Base-by-base conservation (phyloP, 2,329 filamentous ascomycete species). In the Fusarium equiseti region DNA sequence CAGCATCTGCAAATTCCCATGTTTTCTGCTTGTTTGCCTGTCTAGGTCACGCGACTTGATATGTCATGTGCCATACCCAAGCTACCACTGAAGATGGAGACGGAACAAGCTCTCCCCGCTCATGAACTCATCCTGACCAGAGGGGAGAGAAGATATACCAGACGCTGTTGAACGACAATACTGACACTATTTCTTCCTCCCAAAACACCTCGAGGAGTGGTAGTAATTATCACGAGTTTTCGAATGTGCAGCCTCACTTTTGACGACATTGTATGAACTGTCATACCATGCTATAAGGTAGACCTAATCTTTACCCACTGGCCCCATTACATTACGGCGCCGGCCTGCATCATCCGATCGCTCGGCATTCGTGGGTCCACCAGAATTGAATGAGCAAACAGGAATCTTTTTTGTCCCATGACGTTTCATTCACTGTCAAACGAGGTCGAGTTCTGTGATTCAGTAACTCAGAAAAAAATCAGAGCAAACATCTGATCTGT, bases 341-440 rank as follows among this genome's bases (percentile, higher is more conserved):
- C 73, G 64, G 63, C 58, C 59, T 73, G 44, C 68, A 76, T 76
- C 73, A 57, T 75, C 73, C 73, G 73, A 75, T 74, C 62, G 61
- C 65, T 73, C 69, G 69, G 71, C 63, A 61, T 56, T 64, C 73
- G 73, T 75, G 73, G 73, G 73, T 74, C 73, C 73, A 75, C 73
- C 65, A 70, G 58, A 60, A 49, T 55, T 64, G 64, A 59, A 71
- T 48, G 70, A 63, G 63, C 66, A 71, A 73, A 65, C 71, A 70
- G 69, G 66, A 66, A 65, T 66, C 61, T 63, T 57, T 61, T 49
- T 45, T 31, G 62, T 71, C 73, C 67, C 73, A 75, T 75, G 73
- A 75, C 73, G 69, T 64, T 63, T 58, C 38, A 54, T 68, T 70
- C 66, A 70, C 56, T 70, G 60, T 55, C 66, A 67, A 70, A 63